phyloP scores from a whole-genome alignment of 345 rosid genomes.

The Adansonia digitata region DNA sequence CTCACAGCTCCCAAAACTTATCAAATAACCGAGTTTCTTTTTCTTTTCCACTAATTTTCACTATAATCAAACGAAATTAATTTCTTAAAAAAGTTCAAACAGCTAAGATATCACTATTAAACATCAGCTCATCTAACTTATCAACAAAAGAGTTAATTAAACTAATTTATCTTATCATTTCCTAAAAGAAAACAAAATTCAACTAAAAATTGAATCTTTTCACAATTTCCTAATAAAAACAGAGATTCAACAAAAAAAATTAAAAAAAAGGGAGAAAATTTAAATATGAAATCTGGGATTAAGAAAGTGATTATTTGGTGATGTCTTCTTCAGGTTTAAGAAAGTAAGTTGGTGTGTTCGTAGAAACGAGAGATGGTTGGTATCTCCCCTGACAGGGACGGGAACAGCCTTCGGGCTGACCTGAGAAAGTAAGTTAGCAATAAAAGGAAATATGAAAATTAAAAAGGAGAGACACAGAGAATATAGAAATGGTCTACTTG shows the following conservation, averaged over 20 bases:
- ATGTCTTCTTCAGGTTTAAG: not conserved
- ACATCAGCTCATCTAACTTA: not conserved
- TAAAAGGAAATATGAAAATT: no score
- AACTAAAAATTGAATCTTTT: not conserved
- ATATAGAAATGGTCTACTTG: no score
- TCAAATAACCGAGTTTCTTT: not conserved
- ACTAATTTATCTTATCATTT: not conserved
- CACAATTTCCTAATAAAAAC: not conserved
- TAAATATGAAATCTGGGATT: not conserved
- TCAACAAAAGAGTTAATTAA: not conserved
- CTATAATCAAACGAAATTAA: not conserved
- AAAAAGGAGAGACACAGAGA: no score
- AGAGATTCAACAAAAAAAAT: no score
- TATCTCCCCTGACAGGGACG: no score
- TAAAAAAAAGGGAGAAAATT: no score
- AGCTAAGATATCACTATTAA: not conserved
- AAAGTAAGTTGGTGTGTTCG: not conserved
- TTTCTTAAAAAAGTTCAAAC: not conserved
- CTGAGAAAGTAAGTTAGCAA: no score
- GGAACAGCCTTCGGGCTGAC: no score
- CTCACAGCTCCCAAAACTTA: slow-evolving; percentile 20
- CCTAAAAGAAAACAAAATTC: not conserved
- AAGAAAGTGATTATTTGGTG: not conserved
- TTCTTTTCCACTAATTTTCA: not conserved
- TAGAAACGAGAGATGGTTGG: not conserved